phyloP scores from a whole-genome alignment of 1,139 yeast species.

The Blastobotrys persicus region DNA sequence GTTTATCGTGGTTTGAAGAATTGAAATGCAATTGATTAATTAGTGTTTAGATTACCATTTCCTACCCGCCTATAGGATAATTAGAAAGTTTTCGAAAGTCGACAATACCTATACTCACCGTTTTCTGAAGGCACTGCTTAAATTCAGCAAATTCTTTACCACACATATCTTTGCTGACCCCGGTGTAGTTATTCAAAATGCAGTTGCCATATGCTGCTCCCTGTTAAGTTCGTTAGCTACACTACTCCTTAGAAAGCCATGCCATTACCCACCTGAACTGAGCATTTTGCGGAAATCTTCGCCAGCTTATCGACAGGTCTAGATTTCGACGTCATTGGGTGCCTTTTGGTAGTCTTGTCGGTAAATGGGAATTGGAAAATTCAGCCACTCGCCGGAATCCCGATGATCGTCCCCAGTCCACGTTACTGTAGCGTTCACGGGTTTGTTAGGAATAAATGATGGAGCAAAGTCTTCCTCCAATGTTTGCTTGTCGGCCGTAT shows the following conservation, averaged over 20 bases:
- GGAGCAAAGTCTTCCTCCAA: no score
- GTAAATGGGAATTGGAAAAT: background rate
- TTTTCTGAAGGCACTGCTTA: conserved; percentile 53
- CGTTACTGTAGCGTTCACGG: background rate
- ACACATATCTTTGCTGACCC: conserved; percentile 56
- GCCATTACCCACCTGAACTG: conserved; percentile 17
- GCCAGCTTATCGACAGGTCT: conserved; percentile 18
- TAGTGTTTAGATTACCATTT: conserved; percentile 14
- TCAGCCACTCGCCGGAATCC: no score
- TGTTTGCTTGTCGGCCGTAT: no score
- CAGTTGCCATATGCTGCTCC: conserved; percentile 56
- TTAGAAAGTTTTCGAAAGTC: background rate
- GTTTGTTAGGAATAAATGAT: no score
- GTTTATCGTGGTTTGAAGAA: no score
- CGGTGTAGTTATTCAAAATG: conserved; percentile 53
- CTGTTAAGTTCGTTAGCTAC: conserved; percentile 6
- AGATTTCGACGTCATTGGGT: background rate
- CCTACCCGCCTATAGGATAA: conserved; percentile 11
- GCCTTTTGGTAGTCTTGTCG: background rate
- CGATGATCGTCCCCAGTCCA: background rate
- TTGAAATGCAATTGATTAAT: no score
- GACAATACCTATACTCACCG: conserved; percentile 28
- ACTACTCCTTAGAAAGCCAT: background rate
- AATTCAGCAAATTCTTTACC: conserved; percentile 53
- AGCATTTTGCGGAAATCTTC: conserved; percentile 22